These are phyloP conservation scores for Saccharomyces hybrid DNA, from an alignment of 1,139 yeast genomes.

Conservation along the genomic window DNA sequence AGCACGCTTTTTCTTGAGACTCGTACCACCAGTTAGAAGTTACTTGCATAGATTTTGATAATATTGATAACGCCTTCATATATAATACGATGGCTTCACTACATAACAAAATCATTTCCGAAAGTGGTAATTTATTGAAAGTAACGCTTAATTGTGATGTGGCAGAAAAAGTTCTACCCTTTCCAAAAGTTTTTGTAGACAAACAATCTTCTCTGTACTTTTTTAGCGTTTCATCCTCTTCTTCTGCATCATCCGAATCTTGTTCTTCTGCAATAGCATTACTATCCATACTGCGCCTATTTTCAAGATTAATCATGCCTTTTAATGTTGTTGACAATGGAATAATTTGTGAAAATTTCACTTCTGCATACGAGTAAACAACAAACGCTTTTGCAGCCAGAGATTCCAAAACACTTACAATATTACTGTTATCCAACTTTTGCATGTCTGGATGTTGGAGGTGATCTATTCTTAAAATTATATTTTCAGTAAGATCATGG, in stretches of 20 bases:
- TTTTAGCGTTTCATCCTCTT: conserved; percentile 3
- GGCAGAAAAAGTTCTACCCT: background rate
- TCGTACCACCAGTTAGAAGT: conserved; percentile 88
- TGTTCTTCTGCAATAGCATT: conserved; percentile 28
- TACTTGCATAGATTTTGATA: conserved; percentile 77
- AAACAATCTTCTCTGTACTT: background rate
- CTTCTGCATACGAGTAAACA: conserved; percentile 80
- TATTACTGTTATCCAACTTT: conserved; percentile 20
- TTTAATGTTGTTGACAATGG: conserved; percentile 62
- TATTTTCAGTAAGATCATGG: conserved; percentile 30
- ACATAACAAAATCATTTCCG: conserved; percentile 18
- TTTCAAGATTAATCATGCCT: conserved; percentile 15
- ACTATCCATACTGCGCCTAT: conserved; percentile 26
- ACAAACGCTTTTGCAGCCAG: conserved; percentile 88
- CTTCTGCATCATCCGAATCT: conserved; percentile 22
- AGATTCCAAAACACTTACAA: conserved; percentile 53
- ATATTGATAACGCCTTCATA: conserved; percentile 69
- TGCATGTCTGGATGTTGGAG: conserved; percentile 8
- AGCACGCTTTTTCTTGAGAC: conserved; percentile 35
- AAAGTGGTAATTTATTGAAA: conserved; percentile 42
- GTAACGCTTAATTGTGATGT: conserved; percentile 12
- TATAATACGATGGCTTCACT: conserved; percentile 76
- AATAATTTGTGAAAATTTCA: conserved; percentile 74
- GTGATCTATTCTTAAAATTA: conserved; percentile 29
- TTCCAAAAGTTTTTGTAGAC: background rate